Percentiles rank a stretch among this genome's conserved stretches.
Conservation (phyloP, 176 grass and related monocot genomes). For the Zoysia pacifica region DNA sequence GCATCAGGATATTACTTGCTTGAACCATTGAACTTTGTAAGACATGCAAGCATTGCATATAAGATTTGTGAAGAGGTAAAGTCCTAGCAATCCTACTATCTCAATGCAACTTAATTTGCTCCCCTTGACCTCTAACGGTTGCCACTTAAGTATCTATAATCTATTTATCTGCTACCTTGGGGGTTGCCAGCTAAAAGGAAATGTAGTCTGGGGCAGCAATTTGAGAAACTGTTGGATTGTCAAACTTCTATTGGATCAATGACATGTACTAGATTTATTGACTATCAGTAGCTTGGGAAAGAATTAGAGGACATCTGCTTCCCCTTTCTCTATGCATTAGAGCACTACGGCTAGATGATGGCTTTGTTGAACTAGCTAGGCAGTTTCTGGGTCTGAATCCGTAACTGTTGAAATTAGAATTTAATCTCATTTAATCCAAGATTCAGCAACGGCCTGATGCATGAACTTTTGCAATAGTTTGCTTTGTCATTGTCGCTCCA, state of each 20-base stretch:
- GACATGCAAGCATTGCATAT: neutral
- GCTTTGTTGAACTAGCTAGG: conserved; percentile 18
- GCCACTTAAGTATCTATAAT: neutral
- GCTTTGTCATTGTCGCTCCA: neutral
- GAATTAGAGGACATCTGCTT: neutral
- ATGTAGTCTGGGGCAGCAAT: neutral
- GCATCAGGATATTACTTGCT: neutral
- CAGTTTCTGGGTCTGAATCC: neutral
- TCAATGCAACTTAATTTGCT: neutral
- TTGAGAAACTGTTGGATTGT: neutral
- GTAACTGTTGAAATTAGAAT: neutral
- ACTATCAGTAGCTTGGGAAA: neutral
- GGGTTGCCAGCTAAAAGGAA: neutral
- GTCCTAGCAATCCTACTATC: neutral
- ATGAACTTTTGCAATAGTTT: neutral
- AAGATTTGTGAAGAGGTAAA: neutral
- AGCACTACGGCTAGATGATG: conserved; percentile 24
- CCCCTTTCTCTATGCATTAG: neutral
- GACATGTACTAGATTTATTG: neutral
- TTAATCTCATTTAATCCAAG: neutral
- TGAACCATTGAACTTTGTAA: neutral
- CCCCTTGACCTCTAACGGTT: neutral
- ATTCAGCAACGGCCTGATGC: neutral
- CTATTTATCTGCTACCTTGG: neutral
- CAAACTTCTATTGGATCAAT: neutral